phyloP scores from a whole-genome alignment of 768 basidiomycete genomes.

The Neoboletus magnificus region DNA sequence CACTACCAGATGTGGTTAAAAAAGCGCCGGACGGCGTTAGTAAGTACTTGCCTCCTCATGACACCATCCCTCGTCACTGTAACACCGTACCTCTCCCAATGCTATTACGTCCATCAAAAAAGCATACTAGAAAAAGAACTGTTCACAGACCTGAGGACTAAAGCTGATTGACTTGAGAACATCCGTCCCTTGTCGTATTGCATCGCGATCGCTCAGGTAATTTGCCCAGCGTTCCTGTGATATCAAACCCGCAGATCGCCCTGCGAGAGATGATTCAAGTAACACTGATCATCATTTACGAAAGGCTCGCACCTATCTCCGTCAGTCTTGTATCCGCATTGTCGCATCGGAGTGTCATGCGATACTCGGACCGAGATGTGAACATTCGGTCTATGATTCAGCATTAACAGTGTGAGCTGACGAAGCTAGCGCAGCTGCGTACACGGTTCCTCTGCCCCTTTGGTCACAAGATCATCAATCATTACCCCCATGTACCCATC shows the following conservation, averaged over 20 bases:
- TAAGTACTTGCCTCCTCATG: slow-evolving; percentile 37
- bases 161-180: slow-evolving; percentile 33
- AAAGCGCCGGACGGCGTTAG: not conserved
- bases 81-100: slow-evolving; percentile 44
- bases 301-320: slow-evolving; percentile 51
- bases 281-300: not conserved
- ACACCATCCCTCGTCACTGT: slow-evolving; percentile 41
- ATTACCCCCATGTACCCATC: slow-evolving; percentile 88
- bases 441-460: slow-evolving; percentile 93
- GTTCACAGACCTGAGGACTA: slow-evolving; percentile 40
- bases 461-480: slow-evolving; percentile 87
- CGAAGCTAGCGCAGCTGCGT: slow-evolving; percentile 10
- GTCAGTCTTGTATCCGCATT: slow-evolving; percentile 87
- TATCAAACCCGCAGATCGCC: slow-evolving; percentile 41
- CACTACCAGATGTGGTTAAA: slow-evolving; percentile 42
- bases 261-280: slow-evolving; percentile 23
- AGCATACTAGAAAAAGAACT: too few species aligned
- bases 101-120: slow-evolving; percentile 24
- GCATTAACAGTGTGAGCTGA: not conserved
- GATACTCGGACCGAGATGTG: slow-evolving; percentile 86
- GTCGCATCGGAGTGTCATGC: slow-evolving; percentile 83
- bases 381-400: slow-evolving; percentile 78
- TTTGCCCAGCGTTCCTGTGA: slow-evolving; percentile 42
- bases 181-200: slow-evolving; percentile 34
- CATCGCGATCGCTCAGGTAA: slow-evolving; percentile 33